Evolutionary conservation across 441 rosid genomes (phyloP).

Genomic region (Aleurites moluccanus): DNA sequence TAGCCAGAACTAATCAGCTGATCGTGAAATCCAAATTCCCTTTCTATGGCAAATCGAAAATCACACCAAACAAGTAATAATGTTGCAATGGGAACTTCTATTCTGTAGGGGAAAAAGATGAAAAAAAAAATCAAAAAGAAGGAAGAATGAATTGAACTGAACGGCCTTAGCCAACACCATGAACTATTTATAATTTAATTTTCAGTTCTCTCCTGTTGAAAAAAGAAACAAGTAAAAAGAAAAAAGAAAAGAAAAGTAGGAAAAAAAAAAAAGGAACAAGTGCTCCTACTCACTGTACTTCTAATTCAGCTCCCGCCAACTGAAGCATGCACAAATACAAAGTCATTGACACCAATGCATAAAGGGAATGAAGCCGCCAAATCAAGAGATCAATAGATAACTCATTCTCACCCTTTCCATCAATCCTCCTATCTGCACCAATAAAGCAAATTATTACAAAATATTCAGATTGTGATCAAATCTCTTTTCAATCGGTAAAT

Average conservation of each 20-base stretch:
- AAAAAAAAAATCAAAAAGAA: not conserved
- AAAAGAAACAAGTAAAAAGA: conserved; percentile 1
- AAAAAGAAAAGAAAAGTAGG: no score
- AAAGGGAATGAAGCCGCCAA: conserved; percentile 18
- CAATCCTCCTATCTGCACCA: conserved; percentile 32
- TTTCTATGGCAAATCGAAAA: conserved; percentile 23
- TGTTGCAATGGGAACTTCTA: no score
- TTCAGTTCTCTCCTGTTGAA: conserved; percentile 26
- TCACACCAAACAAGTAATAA: conserved; percentile 29
- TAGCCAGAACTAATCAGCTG: not conserved
- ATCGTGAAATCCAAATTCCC: conserved; percentile 19
- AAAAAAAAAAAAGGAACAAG: conserved; percentile 11
- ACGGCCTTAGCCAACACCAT: conserved; percentile 32
- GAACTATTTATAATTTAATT: conserved; percentile 38
- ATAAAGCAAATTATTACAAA: conserved; percentile 11
- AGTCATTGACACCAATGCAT: conserved; percentile 19
- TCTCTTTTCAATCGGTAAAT: no score
- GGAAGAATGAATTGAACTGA: conserved; percentile 25
- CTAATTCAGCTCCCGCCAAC: conserved; percentile 33
- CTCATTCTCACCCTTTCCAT: conserved; percentile 16
- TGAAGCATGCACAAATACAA: conserved; percentile 23
- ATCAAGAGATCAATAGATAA: conserved; percentile 17
- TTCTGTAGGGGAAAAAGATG: not conserved
- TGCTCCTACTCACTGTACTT: conserved; percentile 47
- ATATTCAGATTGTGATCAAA: no score